Conservation (phyloP, 805 yeast genomes). For the Clavispora santaluciae region DNA sequence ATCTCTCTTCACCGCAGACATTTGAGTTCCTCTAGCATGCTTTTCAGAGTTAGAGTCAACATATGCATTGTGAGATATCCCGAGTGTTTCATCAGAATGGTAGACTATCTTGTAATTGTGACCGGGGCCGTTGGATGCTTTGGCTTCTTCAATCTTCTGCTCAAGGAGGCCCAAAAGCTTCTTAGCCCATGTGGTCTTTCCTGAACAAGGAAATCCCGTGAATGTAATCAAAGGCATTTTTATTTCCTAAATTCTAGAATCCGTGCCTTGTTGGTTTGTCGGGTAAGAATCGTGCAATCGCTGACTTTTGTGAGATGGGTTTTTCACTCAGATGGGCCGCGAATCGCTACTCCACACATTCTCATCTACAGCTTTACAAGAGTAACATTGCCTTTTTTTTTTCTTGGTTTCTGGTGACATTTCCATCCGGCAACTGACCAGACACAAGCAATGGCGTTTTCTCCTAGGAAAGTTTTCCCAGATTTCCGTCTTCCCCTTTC, state of each 20-base stretch:
- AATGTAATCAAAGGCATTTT: slow-evolving; percentile 82
- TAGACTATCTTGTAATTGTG: slow-evolving; percentile 56
- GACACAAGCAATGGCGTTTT: slow-evolving; percentile 48
- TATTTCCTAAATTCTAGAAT: not conserved
- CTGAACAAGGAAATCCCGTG: slow-evolving; percentile 82
- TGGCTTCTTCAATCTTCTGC: slow-evolving; percentile 36
- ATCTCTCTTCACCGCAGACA: slow-evolving; percentile 84
- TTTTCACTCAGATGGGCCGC: not conserved
- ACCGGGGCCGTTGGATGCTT: slow-evolving; percentile 41
- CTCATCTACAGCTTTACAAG: not conserved
- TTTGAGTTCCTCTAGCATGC: slow-evolving; percentile 74
- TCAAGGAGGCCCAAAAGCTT: slow-evolving; percentile 48
- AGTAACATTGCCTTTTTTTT: not conserved
- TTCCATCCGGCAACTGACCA: too few relatives aligned
- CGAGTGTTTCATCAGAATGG: slow-evolving; percentile 75
- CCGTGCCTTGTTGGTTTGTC: too few relatives aligned
- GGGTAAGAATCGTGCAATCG: too few relatives aligned
- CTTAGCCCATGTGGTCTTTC: slow-evolving; percentile 73
- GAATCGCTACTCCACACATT: not conserved
- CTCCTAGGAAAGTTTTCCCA: slow-evolving; percentile 74
- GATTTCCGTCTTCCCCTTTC: slow-evolving; percentile 62
- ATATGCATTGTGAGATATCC: slow-evolving; percentile 65
- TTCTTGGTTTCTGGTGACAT: not conserved
- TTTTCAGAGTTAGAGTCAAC: slow-evolving; percentile 73
- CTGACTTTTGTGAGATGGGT: not conserved